Evolutionary conservation across 2,329 filamentous ascomycete species (phyloP).

Genomic region (Epichloe elymi): DNA sequence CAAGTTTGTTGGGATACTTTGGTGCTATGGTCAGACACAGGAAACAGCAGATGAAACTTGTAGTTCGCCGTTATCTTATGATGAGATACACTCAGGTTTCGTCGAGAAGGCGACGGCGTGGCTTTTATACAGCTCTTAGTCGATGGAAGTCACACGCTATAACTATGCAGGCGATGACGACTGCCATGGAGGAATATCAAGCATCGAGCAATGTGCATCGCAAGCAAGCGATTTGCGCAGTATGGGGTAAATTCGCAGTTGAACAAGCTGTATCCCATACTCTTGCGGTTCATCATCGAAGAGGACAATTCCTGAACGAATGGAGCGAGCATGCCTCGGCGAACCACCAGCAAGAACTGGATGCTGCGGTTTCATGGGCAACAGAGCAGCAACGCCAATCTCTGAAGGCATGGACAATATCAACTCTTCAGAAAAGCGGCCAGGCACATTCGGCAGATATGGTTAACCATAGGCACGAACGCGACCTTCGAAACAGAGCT

Average conservation of each 20-base stretch:
- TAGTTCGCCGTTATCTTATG: constrained; percentile 21
- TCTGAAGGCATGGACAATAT: constrained; percentile 25
- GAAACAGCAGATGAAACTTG: constrained; percentile 14
- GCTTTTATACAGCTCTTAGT: constrained; percentile 19
- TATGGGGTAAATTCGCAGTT: constrained; percentile 11
- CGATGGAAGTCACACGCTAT: constrained; percentile 15
- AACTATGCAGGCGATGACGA: constrained; percentile 6
- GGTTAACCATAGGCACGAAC: constrained; percentile 19
- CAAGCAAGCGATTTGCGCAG: constrained; percentile 5
- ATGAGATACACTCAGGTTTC: constrained; percentile 22
- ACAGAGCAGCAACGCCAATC: constrained; percentile 18
- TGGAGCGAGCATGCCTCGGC: constrained; percentile 9
- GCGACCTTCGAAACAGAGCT: constrained; percentile 18
- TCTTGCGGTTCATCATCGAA: neutral
- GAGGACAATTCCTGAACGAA: constrained; percentile 8
- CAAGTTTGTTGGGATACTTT: constrained; percentile 15
- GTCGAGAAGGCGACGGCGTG: constrained; percentile 18
- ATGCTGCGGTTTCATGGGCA: constrained; percentile 21
- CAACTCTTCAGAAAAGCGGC: constrained; percentile 22
- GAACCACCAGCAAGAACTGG: constrained; percentile 13
- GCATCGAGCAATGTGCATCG: constrained; percentile 6
- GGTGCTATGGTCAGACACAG: constrained; percentile 13
- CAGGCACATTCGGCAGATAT: constrained; percentile 24
- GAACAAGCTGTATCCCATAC: neutral
- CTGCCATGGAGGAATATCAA: constrained; percentile 8